Evolutionary conservation across 1,139 yeast genomes (phyloP).

Genomic region (Hemisphaericaspora xylanilytica): DNA sequence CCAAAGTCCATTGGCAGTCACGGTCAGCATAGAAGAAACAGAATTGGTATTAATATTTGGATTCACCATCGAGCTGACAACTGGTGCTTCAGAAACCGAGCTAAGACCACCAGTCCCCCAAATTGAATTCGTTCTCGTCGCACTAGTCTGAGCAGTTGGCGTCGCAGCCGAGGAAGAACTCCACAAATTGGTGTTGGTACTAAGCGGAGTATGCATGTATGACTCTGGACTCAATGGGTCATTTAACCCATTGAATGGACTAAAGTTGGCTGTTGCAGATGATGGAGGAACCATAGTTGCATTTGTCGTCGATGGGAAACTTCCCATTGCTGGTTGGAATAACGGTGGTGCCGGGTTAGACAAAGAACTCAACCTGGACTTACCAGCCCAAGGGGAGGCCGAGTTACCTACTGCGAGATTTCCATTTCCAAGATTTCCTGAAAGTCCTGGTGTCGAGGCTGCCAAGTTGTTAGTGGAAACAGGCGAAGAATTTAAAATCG

Average conservation of each 20-base stretch:
- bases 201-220: conserved; percentile 6
- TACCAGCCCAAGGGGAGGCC: conserved; percentile 15
- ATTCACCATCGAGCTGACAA: not conserved
- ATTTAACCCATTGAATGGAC: conserved; percentile 15
- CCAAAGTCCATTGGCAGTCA: conserved; percentile 13
- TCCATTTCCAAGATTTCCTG: not conserved
- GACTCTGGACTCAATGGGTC: conserved; percentile 12
- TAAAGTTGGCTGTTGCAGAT: conserved; percentile 7
- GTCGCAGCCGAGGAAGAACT: conserved; percentile 13
- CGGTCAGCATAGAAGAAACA: not conserved
- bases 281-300: conserved; percentile 1
- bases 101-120: conserved; percentile 23
- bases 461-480: not conserved
- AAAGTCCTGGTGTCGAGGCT: not conserved
- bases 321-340: not conserved
- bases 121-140: conserved; percentile 30
- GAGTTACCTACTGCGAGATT: not conserved
- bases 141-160: conserved; percentile 4
- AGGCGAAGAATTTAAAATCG: conserved; percentile 8
- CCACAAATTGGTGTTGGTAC: conserved; percentile 21
- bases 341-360: conserved; percentile 6
- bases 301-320: conserved; percentile 3
- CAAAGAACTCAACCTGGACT: conserved; percentile 14
- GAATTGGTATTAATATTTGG: conserved; percentile 1
- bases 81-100: conserved; percentile 1